Base-by-base conservation (phyloP, 2,329 filamentous ascomycete genomes). In the Byssothecium circinans region DNA sequence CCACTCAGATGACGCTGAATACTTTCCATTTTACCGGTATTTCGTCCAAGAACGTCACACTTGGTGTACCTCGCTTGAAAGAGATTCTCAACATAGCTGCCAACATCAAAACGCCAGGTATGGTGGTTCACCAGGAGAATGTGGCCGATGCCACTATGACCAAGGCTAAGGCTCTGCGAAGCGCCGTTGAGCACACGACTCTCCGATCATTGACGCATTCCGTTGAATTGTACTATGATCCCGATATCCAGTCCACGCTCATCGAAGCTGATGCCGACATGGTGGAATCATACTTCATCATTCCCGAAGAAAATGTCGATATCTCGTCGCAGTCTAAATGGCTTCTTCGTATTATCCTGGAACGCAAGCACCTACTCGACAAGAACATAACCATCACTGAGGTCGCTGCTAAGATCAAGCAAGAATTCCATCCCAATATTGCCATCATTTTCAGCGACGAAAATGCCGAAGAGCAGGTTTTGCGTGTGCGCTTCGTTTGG, bases 11-110 rank as follows among this genome's bases (percentile, higher is more conserved):
- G 94, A 99, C 94, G 1, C 78, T 99, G 52, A 99, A 99, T 77
- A 99, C 94, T 19, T 99, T 99, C 87, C 94, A 99, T 80, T 99
- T 99, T 73, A 91, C 94, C 73, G 94, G 94, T 96, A 91, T 99
- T 52, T 96, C 95, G 30, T 96, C 92, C 19, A 99, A 99, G 86
- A 99, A 99, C 80, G 92, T 99, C 45, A 99, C 94, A 0, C 86
- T 99, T 40, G 94, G 94, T 90, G 94, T 99, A 35, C 94, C 94
- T 35, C 92, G 94, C 85, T 83, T 99, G 41, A 99, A 99, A 81
- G 94, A 99, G 77, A 99, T 99, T 84, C 81, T 99, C 48, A 99
- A 99, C 71, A 85, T 99, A 49, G 94, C 95, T 0, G 91, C 88
- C 60, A 95, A 97, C 74, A 96, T 99, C 78, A 99, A 97, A 80